Base-by-base conservation (phyloP, 2,329 filamentous ascomycete species). In the Albifimbria verrucaria region DNA sequence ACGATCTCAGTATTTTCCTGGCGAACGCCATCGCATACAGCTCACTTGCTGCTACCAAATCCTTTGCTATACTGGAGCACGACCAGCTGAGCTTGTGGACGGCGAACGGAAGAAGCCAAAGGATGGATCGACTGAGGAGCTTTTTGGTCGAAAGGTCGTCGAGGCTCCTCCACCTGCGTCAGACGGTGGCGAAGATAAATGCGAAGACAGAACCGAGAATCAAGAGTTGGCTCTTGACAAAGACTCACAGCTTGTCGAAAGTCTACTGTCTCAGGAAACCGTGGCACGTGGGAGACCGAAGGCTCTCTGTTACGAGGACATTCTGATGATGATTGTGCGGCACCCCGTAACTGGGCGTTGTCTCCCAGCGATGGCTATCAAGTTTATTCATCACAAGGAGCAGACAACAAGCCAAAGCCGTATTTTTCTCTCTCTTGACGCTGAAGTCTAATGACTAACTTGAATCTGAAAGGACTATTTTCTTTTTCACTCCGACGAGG, bases 231-330 rank as follows among this genome's bases (percentile, higher is more conserved):
- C 7, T 17, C 39, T 49, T 22, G 56, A 70, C 41, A 46, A 65
- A 22, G 2, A 64, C 39, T 66, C 57, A 6, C 50, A 55, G 26
- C 25, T 61, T n/a, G 50, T 68, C 1, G 43, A 64, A 9, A 49
- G 57, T n/a, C 54, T 68, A 10, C 55, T 68, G 3, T 50, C 45
- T 9, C 24, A 65, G 48, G 57, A 68, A 57, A 59, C 45, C 21
- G 47, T 44, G 4, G 41, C 55, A 42, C 55, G 59, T n/a, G 55
- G 60, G 45, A 59, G 60, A 17, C 62, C 56, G 0, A 68, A 68
- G 52, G 60, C 61, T 20, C 60, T 68, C 25, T 69, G 44, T 49
- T 70, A 69, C 43, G 49, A 68, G 55, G 65, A 69, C 21, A 65
- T 69, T 20, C 43, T 50, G 7, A 52, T 69, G n/a, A 66, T 67